These are phyloP conservation scores for Epichloe uncinata DNA, from an alignment of 2,329 filamentous ascomycete species.

Conservation along the genomic window DNA sequence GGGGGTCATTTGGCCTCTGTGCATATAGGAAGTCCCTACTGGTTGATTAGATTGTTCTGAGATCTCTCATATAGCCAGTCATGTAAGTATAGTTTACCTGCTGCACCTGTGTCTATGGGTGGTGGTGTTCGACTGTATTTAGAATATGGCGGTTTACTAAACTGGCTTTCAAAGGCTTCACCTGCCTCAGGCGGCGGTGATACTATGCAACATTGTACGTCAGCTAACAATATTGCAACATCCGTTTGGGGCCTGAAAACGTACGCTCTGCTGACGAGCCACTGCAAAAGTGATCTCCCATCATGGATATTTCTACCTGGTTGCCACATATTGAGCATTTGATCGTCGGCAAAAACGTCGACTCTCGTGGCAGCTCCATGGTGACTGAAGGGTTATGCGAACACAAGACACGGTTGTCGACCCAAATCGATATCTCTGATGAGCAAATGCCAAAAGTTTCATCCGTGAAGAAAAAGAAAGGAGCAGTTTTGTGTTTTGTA, in stretches of 20 bases:
- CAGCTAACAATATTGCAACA: background rate
- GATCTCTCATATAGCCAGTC: background rate
- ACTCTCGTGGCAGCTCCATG: conserved; percentile 44
- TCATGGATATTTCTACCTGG: conserved; percentile 69
- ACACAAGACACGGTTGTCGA: background rate
- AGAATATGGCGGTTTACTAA: conserved; percentile 15
- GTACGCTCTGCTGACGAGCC: conserved; percentile 35
- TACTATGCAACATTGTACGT: conserved; percentile 13
- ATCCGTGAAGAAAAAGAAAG: background rate
- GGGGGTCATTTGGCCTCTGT: conserved; percentile 48
- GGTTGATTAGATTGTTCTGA: background rate
- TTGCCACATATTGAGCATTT: conserved; percentile 73
- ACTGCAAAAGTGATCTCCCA: conserved; percentile 73
- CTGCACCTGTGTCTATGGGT: conserved; percentile 35
- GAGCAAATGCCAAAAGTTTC: background rate
- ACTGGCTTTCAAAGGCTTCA: conserved; percentile 14
- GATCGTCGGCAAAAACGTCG: conserved; percentile 64
- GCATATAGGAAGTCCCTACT: conserved; percentile 25
- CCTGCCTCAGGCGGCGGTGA: conserved; percentile 24
- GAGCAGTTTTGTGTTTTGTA: background rate
- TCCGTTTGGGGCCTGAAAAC: conserved; percentile 1
- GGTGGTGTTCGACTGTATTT: conserved; percentile 31
- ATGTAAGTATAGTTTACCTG: conserved; percentile 28
- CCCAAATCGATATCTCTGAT: background rate
- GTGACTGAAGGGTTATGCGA: background rate